These are phyloP conservation scores for Thermochaetoides dissita DNA, from an alignment of 2,329 filamentous ascomycete species.

Conservation along the genomic window DNA sequence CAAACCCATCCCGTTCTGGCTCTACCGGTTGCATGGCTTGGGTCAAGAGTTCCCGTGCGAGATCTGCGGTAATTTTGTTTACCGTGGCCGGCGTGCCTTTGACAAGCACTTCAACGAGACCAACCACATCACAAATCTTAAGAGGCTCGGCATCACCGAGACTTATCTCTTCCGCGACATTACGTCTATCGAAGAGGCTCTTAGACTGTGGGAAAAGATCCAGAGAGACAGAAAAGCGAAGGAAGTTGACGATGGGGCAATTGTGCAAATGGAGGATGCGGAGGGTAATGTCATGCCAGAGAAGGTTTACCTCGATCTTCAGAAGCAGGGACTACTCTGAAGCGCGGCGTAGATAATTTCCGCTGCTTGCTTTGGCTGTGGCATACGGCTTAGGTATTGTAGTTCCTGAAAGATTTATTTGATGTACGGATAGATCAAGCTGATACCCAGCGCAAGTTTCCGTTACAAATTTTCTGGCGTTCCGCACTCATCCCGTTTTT, in stretches of 20 bases:
- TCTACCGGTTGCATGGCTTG: conserved; percentile 90
- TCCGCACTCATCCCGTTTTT: background rate
- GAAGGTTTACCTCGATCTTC: conserved; percentile 91
- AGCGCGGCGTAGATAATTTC: background rate
- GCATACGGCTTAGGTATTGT: background rate
- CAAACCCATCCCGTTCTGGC: conserved; percentile 97
- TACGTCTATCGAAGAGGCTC: conserved; percentile 76
- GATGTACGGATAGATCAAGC: conserved; percentile 2
- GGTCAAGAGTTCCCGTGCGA: conserved; percentile 93
- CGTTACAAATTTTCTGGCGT: background rate
- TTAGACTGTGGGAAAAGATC: conserved; percentile 85
- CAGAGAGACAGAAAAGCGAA: conserved; percentile 70
- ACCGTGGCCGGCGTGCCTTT: conserved; percentile 90
- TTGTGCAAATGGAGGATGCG: conserved; percentile 97
- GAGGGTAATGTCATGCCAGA: conserved; percentile 98
- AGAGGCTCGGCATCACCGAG: conserved; percentile 86
- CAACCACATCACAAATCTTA: conserved; percentile 81
- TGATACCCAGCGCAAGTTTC: conserved; percentile 9
- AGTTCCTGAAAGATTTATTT: background rate
- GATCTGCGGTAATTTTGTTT: conserved; percentile 96
- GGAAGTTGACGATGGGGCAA: conserved; percentile 61
- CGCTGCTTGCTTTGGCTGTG: background rate
- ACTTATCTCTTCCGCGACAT: conserved; percentile 89
- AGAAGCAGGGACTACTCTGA: conserved; percentile 76
- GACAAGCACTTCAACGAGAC: conserved; percentile 98